Evolutionary conservation across 805 yeast genomes (phyloP), one percentile per base, ranked within the genome.

Genomic region (Clavispora carvajalis): DNA sequence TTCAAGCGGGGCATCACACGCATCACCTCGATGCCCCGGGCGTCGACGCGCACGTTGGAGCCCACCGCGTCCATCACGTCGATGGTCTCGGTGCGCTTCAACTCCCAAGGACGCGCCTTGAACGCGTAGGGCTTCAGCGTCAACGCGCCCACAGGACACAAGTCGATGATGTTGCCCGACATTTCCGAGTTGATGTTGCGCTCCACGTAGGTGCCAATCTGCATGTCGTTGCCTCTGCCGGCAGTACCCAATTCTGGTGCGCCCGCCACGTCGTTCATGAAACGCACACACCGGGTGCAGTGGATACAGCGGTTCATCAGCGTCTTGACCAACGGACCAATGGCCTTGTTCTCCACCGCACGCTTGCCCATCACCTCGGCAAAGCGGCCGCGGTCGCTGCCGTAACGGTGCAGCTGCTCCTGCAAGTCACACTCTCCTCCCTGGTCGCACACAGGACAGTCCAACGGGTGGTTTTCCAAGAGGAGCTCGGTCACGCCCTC

Each of bases 371-470:
- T 71, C 40, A 85, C 76, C 63, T 86, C 95, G 46, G 73, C 65
- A 69, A 83, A 87, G 62, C 95, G 77, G 51, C 95, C 95, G 48
- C 95, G 77, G 65, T 86, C 95, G 39, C 84, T 67, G 44, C 95
- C 95, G 59, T 84, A 84, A 60, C 93, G 76, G 58, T 81, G 69
- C 15, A 87, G 73, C 70, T 86, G 95, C 59, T 87, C 95, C 69
- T 87, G 95, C 53, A 86, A 74, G 61, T 86, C 95, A 71, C 95
- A 86, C 64, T 86, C 95, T 50, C 95, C 95, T 66, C 95, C 95
- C 67, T 86, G 95, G 67, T 86, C 95, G 65, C 95, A 86, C 41
- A 86, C 83, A 18, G 95, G 95, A 67, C 95, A 86, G 69, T 87
- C 95, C 58, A 86, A 74, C 17, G 95, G 95, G 69, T 86, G 95